Base-by-base conservation (phyloP, 768 basidiomycete species). In the Tylopilus sp. region DNA sequence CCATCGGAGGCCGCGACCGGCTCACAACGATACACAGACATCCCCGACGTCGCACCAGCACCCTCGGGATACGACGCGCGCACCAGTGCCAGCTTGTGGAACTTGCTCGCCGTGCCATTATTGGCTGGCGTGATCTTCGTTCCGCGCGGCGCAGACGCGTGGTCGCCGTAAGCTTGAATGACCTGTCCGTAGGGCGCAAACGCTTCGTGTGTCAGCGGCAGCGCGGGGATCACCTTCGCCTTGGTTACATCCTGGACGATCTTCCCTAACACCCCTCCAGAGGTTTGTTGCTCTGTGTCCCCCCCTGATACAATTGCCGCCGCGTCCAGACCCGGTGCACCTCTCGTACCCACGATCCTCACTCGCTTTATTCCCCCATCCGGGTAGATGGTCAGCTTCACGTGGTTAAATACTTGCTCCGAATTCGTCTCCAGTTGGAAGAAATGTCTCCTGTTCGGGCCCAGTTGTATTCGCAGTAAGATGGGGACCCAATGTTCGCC, bases 361-460 rank as follows among this genome's bases (percentile, higher is more conserved):
- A 99, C 75, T 21, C 97, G 82, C 72, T 98, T 98, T 64, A 98
- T 72, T 22, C 97, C 97, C 39, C 97, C 97, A 62, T 99, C 95
- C 1, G 97, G 97, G 66, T 88, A 81, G 60, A 97, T 95, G 18
- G 88, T 91, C 52, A 97, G 71, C 59, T 85, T 82, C 51, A 98
- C 79, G 68, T 99, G 95, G 13, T 85, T 93, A 67, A 83, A 95
- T 18, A 74, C 65, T 51, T 67, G 69, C 12, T 71, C 79, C 44
- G 75, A 70, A 17, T 81, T 77, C 64, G 84, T 79, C 59, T 86
- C 83, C 52, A 95, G 75, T 63, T 89, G 86, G 73, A 97, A 93
- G 68, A 79, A 88, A 65, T 98, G 95, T 66, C 90, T 86, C 57
- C 86, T 76, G 73, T 98, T 87, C 3, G 97, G 89, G 8, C 93